These are phyloP conservation scores for Kuraishia capsulata DNA, from an alignment of 805 yeast species.

Conservation along the genomic window DNA sequence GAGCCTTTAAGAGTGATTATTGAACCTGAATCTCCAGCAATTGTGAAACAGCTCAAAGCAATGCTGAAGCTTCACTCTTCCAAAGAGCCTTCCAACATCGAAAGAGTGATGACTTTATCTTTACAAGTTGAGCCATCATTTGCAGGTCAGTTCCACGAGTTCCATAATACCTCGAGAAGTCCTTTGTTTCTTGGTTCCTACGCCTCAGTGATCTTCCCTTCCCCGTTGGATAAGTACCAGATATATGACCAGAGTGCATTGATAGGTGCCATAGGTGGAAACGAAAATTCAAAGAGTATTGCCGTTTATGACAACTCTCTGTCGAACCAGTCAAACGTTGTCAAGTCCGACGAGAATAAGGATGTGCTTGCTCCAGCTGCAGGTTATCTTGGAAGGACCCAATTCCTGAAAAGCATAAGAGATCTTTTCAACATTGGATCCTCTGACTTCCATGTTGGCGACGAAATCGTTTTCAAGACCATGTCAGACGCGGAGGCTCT, in stretches of 20 bases:
- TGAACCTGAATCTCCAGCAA: background rate
- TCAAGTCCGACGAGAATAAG: slow-evolving; percentile 5
- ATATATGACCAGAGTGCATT: slow-evolving; percentile 44
- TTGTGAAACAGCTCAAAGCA: slow-evolving; percentile 1
- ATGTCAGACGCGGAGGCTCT: slow-evolving; percentile 18
- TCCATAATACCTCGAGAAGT: slow-evolving; percentile 37
- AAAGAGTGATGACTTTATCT: slow-evolving; percentile 55
- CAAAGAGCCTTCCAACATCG: slow-evolving; percentile 34
- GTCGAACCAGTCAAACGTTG: slow-evolving; percentile 8
- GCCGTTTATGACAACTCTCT: slow-evolving; percentile 8
- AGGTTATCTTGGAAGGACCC: slow-evolving; percentile 7
- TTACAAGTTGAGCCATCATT: slow-evolving; percentile 54
- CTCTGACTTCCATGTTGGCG: slow-evolving; percentile 43
- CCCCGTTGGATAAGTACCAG: slow-evolving; percentile 41
- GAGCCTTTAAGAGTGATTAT: slow-evolving; percentile 19
- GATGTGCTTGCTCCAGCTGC: background rate
- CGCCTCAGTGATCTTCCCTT: slow-evolving; percentile 58
- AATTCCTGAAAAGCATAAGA: slow-evolving; percentile 43
- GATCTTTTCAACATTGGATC: slow-evolving; percentile 59
- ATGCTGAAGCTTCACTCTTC: slow-evolving; percentile 17
- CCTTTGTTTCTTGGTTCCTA: slow-evolving; percentile 57
- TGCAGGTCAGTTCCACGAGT: slow-evolving; percentile 30
- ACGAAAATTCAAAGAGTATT: slow-evolving; percentile 12
- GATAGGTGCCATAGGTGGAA: slow-evolving; percentile 45
- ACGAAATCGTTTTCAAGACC: slow-evolving; percentile 53